Evolutionary conservation across 2,329 filamentous ascomycete genomes (phyloP), one percentile per base, ranked within the genome.

Genomic region (Monosporascus sp.): DNA sequence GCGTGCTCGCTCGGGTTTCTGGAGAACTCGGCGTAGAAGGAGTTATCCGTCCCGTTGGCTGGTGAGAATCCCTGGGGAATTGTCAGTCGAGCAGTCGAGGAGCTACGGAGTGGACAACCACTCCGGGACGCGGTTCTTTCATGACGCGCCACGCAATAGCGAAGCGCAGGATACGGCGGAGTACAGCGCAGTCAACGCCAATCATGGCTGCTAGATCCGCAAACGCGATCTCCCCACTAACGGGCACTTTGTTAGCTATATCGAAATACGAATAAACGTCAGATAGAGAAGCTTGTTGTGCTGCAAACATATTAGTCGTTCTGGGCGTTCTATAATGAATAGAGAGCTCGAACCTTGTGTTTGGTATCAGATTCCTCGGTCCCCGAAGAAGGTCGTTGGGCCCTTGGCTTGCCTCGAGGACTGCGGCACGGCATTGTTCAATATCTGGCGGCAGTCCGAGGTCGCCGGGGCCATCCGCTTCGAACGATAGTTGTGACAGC

Each of bases 401-500:
- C 35, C 53, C 54, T 22, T 56, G 54, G 24, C 18, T 53, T 26
- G 54, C 54, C 37, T 56, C 51, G 17, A 53, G 22, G 41, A 51
- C 26, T n/a, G 41, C 3, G 6, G 5, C 41, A 8, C 55, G 57
- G 24, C 40, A 55, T 17, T 51, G 8, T 18, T 59, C 53, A n/a
- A 59, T 5, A 37, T 57, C 46, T 2, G 48, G 40, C 8, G 51
- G 50, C n/a, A 57, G 24, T 18, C 40, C 22, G n/a, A 57, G 50
- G 17, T 55, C 53, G 15, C 22, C 20, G 5, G 53, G 55, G 18
- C 50, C 41, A 17, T 55, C 40, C 7, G 48, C 43, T 40, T 56
- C 50, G 18, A 59, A 57, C 1, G 57, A 57, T 6, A 55, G 55
- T 18, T 52, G 20, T 9, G 53, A 49, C 26, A 57, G 17, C 1